phyloP scores from a whole-genome alignment of 495 filamentous ascomycete genomes.

The Pyrenopolyporus hunteri region DNA sequence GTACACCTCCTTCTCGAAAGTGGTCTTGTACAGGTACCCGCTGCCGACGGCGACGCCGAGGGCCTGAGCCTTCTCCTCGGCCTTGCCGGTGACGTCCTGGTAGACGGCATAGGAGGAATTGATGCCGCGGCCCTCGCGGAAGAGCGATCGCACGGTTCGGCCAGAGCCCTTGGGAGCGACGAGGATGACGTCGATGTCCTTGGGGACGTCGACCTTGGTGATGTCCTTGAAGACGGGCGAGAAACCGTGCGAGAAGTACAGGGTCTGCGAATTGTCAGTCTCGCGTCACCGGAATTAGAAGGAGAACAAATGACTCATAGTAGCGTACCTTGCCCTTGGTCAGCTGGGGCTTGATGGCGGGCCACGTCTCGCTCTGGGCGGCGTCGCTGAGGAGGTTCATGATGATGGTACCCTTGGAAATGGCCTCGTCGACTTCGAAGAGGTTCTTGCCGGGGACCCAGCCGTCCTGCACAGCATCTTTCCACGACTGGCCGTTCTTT shows the following conservation, averaged over 20 bases:
- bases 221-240: conserved; percentile 99
- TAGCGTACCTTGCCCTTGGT: conserved; percentile 89
- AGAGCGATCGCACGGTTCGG: conserved; percentile 96
- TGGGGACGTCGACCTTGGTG: conserved; percentile 97
- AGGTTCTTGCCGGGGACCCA: conserved; percentile 98
- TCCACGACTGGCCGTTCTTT: conserved; percentile 97
- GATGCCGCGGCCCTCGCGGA: conserved; percentile 97
- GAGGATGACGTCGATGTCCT: conserved; percentile 97
- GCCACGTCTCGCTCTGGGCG: conserved; percentile 98
- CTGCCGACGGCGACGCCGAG: conserved; percentile 94
- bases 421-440: conserved; percentile 95
- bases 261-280: conserved; percentile 63
- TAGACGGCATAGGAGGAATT: conserved; percentile 98
- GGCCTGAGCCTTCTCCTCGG: conserved; percentile 96
- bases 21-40: conserved; percentile 99
- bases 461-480: conserved; percentile 94
- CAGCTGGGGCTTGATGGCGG: conserved; percentile 93
- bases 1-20: conserved; percentile 99
- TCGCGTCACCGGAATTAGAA: not conserved
- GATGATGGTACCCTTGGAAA: conserved; percentile 89
- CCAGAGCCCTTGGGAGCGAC: conserved; percentile 98
- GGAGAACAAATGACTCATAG: conserved; percentile 11
- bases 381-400: conserved; percentile 99
- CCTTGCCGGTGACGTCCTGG: conserved; percentile 98
- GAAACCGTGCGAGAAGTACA: conserved; percentile 99